Evolutionary conservation across 257 asterid genomes (phyloP).

Genomic region (Hygrophila difformis): DNA sequence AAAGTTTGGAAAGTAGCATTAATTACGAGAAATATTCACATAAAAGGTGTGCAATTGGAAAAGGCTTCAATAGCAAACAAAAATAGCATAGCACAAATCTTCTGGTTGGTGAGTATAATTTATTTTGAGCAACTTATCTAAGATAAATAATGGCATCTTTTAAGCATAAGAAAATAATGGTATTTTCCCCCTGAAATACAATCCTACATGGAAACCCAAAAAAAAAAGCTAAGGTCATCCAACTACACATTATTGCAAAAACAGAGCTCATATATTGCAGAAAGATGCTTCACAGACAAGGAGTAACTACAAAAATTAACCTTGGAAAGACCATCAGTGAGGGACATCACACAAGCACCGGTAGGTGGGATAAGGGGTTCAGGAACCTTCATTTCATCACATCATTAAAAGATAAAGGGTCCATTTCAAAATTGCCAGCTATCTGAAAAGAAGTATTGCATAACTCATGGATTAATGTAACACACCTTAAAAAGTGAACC

Average conservation of each 20-base stretch:
- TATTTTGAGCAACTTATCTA: too few species aligned
- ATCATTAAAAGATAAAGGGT: slow-evolving; percentile 16
- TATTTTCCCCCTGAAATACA: too few species aligned
- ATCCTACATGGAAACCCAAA: too few species aligned
- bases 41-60: too few species aligned
- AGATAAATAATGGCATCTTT: too few species aligned
- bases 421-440: slow-evolving; percentile 13
- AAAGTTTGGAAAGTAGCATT: too few species aligned
- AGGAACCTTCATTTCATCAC: slow-evolving; percentile 58
- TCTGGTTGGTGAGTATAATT: too few species aligned
- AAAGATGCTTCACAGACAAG: neutral
- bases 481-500: slow-evolving; percentile 86
- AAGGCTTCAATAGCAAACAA: too few species aligned
- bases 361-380: slow-evolving; percentile 93
- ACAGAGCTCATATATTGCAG: neutral
- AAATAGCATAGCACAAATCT: too few species aligned
- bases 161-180: too few species aligned
- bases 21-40: too few species aligned
- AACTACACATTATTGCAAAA: slow-evolving; percentile 5
- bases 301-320: slow-evolving; percentile 27
- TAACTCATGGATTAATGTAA: slow-evolving; percentile 19
- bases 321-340: slow-evolving; percentile 97
- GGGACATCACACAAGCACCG: slow-evolving; percentile 99
- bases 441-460: slow-evolving; percentile 11
- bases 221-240: too few species aligned